Conservation (phyloP, 345 rosid species). For the Acer yangbiense region DNA sequence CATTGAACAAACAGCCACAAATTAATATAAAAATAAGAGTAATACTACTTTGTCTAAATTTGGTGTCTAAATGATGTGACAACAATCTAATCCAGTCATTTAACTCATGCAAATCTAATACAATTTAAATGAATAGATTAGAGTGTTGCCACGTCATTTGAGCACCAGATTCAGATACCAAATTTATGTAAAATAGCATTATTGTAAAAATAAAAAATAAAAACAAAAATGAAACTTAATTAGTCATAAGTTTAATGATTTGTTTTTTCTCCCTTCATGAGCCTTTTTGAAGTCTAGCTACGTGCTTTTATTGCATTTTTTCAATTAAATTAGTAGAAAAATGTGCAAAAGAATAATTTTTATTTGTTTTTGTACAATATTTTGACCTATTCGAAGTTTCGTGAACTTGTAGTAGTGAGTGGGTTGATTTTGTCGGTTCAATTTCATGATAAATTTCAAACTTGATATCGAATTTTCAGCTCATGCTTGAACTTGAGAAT, state of each 20-base stretch:
- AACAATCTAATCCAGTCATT: no score
- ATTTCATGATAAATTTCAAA: conserved; percentile 5
- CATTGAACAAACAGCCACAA: background rate
- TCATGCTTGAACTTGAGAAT: background rate
- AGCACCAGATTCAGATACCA: no score
- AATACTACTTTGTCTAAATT: no score
- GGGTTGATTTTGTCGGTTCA: conserved; percentile 9
- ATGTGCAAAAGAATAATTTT: background rate
- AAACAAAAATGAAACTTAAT: background rate
- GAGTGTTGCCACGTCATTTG: no score
- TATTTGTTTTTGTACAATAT: background rate
- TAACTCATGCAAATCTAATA: no score
- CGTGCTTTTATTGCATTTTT: background rate
- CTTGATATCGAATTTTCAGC: background rate
- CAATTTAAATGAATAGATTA: no score
- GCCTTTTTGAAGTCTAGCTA: background rate
- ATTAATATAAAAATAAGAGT: background rate
- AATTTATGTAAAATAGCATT: no score
- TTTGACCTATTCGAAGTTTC: background rate
- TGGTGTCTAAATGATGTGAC: no score
- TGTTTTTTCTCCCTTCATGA: background rate
- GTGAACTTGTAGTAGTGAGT: background rate
- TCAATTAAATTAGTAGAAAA: background rate
- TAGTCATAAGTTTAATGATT: background rate
- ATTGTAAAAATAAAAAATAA: background rate